Evolutionary conservation across 495 filamentous ascomycete species (phyloP).

Genomic region (Penicillium desertorum): DNA sequence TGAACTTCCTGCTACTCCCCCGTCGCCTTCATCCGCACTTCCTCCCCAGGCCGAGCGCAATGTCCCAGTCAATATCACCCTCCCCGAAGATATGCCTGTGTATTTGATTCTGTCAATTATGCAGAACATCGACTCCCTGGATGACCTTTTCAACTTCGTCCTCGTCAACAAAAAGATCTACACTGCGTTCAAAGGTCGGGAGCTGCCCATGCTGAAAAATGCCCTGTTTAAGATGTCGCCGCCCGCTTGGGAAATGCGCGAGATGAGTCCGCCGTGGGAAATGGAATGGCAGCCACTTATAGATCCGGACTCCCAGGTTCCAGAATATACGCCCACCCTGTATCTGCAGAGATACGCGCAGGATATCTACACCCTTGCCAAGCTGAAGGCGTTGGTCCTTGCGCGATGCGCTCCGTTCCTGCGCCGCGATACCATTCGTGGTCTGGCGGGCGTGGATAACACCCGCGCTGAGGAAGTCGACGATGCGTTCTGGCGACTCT

Average conservation of each 20-base stretch:
- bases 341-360: slow-evolving; percentile 58
- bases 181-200: slow-evolving; percentile 59
- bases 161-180: slow-evolving; percentile 60
- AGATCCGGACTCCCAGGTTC: slow-evolving; percentile 49
- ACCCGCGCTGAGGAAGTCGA: slow-evolving; percentile 55
- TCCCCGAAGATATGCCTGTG: slow-evolving; percentile 48
- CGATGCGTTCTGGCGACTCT: slow-evolving; percentile 66
- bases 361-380: slow-evolving; percentile 59
- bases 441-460: slow-evolving; percentile 53
- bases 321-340: slow-evolving; percentile 56
- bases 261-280: slow-evolving; percentile 58
- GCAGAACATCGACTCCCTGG: slow-evolving; percentile 48
- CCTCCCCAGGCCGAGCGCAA: slow-evolving; percentile 1
- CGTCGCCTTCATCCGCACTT: slow-evolving; percentile 23
- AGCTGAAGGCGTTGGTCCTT: slow-evolving; percentile 60
- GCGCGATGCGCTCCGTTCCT: slow-evolving; percentile 58
- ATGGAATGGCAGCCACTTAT: slow-evolving; percentile 42
- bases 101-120: slow-evolving; percentile 53
- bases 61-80: slow-evolving; percentile 2
- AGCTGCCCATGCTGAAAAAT: slow-evolving; percentile 55
- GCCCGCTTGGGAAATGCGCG: slow-evolving; percentile 65
- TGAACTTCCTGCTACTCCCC: slow-evolving; percentile 40
- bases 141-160: slow-evolving; percentile 59
- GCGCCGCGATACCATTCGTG: slow-evolving; percentile 56
- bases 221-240: slow-evolving; percentile 57